phyloP scores from a whole-genome alignment of 192 early-diverging fungal species.

The Backusella macrospora region DNA sequence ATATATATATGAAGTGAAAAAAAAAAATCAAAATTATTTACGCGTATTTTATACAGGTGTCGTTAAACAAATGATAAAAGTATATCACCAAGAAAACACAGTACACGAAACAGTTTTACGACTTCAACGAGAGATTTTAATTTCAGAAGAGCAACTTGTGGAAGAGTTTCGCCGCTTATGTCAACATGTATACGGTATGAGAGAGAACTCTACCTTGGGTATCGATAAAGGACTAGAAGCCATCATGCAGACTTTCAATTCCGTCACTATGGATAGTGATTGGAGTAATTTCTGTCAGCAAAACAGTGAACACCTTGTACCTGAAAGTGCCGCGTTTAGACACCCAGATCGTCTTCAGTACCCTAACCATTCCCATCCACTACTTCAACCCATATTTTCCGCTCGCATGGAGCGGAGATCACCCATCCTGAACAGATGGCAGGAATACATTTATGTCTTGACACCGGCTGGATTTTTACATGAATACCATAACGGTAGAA shows the following conservation, averaged over 20 bases:
- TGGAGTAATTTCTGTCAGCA: conserved; percentile 28
- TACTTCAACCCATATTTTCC: conserved; percentile 31
- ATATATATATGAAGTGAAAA: not conserved
- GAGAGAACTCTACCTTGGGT: conserved; percentile 13
- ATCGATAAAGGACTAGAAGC: conserved; percentile 21
- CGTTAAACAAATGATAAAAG: conserved; percentile 31
- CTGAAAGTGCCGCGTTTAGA: conserved; percentile 27
- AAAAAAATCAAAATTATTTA: not conserved
- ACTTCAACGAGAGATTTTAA: conserved; percentile 24
- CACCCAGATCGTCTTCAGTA: conserved; percentile 27
- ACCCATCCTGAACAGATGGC: conserved; percentile 25
- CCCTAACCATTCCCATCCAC: conserved; percentile 26
- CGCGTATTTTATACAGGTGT: conserved; percentile 12
- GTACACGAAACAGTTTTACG: conserved; percentile 33
- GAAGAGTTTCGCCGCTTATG: conserved; percentile 30
- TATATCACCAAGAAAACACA: conserved; percentile 35
- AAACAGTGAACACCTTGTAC: conserved; percentile 22
- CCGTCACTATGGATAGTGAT: conserved; percentile 22
- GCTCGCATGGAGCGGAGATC: conserved; percentile 35
- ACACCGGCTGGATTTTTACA: conserved; percentile 36
- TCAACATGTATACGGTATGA: conserved; percentile 13
- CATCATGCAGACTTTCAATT: conserved; percentile 18
- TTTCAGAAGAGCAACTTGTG: conserved; percentile 25
- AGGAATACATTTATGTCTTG: conserved; percentile 34
- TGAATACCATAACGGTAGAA: conserved; percentile 23